A percentile compares a stretch with the other conserved stretches of the same genome.
Conservation (phyloP, 805 yeast genomes). For the Saccharomycopsis microspora region DNA sequence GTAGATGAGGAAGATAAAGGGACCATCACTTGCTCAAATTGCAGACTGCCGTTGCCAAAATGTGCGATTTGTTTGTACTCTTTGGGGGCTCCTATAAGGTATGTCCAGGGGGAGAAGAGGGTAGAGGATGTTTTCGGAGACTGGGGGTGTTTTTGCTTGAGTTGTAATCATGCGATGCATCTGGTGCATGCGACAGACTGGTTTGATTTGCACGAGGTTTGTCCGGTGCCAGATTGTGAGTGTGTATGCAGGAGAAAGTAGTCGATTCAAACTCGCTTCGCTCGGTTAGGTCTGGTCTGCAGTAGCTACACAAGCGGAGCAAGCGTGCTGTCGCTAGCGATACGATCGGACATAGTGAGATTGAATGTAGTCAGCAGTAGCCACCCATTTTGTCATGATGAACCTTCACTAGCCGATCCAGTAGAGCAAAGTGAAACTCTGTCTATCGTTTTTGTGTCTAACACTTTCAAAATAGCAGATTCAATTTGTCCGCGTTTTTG, state of each 20-base stretch:
- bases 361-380: too few species aligned
- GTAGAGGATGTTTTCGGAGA: slow-evolving; percentile 37
- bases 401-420: too few species aligned
- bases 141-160: slow-evolving; percentile 87
- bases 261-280: too few species aligned
- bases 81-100: slow-evolving; percentile 45
- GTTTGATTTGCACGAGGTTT: slow-evolving; percentile 77
- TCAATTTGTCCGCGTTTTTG: too few species aligned
- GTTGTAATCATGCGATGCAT: slow-evolving; percentile 91
- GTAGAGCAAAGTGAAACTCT: too few species aligned
- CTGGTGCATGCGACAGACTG: slow-evolving; percentile 94
- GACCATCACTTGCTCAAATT: slow-evolving; percentile 23
- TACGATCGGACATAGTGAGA: too few species aligned
- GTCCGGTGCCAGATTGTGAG: slow-evolving; percentile 91
- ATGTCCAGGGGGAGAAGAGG: neutral
- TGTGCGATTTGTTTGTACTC: slow-evolving; percentile 84
- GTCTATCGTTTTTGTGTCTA: too few species aligned
- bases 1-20: slow-evolving; percentile 4
- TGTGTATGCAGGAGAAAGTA: slow-evolving; percentile 27
- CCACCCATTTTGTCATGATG: too few species aligned
- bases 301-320: too few species aligned
- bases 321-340: too few species aligned
- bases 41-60: slow-evolving; percentile 79
- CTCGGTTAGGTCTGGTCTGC: too few species aligned
- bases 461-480: too few species aligned